Conservation (phyloP, 768 basidiomycete genomes). For the Tylopilus vinaceipallidus region DNA sequence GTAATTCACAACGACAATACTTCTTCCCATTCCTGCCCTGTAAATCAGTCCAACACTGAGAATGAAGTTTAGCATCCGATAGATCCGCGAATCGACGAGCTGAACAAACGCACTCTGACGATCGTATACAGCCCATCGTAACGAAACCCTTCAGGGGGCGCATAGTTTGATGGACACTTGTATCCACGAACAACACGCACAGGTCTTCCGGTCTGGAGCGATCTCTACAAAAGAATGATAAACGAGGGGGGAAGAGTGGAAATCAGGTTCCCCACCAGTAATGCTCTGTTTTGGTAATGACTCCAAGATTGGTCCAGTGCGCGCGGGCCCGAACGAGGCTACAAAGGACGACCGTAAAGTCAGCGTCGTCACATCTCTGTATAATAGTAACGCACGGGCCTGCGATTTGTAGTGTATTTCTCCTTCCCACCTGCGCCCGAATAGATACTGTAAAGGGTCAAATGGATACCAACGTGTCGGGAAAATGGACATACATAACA, state of each 20-base stretch:
- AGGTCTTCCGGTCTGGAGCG: slow-evolving; percentile 14
- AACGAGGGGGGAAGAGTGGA: neutral
- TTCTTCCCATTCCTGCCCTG: too few relatives aligned
- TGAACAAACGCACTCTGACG: slow-evolving; percentile 10
- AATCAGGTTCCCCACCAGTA: slow-evolving; percentile 12
- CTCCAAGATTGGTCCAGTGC: slow-evolving; percentile 23
- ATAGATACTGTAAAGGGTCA: slow-evolving; percentile 22
- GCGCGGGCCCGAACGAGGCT: slow-evolving; percentile 19
- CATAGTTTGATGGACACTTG: slow-evolving; percentile 22
- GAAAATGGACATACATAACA: slow-evolving; percentile 16
- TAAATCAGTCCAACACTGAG: too few relatives aligned
- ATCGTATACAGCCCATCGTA: slow-evolving; percentile 33
- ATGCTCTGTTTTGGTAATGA: slow-evolving; percentile 3
- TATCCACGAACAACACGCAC: slow-evolving; percentile 28
- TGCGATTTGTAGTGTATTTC: too few relatives aligned
- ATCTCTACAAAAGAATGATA: slow-evolving; percentile 13
- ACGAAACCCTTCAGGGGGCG: slow-evolving; percentile 24
- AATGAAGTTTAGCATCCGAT: too few relatives aligned
- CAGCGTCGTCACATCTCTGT: too few relatives aligned
- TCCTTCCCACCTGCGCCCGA: slow-evolving; percentile 26
- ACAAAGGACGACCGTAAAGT: too few relatives aligned
- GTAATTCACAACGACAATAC: too few relatives aligned
- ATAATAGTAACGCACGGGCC: too few relatives aligned
- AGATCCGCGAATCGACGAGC: too few relatives aligned
- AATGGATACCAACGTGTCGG: neutral